phyloP scores from a whole-genome alignment of 345 rosid species.

The Melaleuca quinquenervia region DNA sequence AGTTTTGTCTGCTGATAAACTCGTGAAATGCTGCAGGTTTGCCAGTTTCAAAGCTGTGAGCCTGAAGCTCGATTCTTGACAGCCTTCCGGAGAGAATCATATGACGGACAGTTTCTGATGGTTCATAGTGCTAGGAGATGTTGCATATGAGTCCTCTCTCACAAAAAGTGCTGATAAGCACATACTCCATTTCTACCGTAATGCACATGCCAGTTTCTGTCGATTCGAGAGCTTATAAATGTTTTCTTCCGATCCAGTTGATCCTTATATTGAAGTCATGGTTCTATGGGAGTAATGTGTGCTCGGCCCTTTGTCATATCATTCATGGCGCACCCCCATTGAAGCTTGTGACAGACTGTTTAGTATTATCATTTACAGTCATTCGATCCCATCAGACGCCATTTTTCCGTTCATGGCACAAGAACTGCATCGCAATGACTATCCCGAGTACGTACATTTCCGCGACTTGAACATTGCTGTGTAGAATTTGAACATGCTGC shows the following conservation, averaged over 20 bases:
- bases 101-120: neutral
- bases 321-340: neutral
- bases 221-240: neutral
- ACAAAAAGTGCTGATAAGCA: neutral
- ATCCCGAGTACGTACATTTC: neutral
- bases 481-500: neutral
- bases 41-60: constrained; percentile 75
- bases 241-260: neutral
- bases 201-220: neutral
- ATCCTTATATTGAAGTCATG: neutral
- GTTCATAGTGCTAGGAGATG: neutral
- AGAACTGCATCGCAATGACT: neutral
- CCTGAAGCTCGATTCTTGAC: neutral
- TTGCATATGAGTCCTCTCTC: neutral
- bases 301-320: neutral
- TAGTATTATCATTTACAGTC: neutral
- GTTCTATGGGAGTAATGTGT: neutral
- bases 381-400: neutral
- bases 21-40: constrained; percentile 38
- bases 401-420: neutral
- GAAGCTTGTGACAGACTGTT: neutral
- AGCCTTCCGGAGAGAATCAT: neutral
- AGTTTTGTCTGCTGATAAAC: neutral
- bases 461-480: neutral
- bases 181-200: neutral